Conservation (phyloP, 1,284 basidiomycete genomes). For the Naganishia liquefaciens region DNA sequence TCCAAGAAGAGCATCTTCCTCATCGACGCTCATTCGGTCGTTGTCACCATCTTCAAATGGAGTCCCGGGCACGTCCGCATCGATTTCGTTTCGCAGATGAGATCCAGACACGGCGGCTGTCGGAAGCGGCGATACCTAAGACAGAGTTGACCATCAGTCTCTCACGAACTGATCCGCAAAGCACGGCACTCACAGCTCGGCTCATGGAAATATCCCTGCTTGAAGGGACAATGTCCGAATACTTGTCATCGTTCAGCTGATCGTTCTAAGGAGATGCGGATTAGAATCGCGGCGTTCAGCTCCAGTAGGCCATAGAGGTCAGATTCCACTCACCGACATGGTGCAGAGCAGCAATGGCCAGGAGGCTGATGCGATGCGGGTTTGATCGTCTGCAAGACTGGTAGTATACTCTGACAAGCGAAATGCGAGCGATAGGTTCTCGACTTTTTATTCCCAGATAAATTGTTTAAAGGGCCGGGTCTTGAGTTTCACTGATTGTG, state of each 20-base stretch:
- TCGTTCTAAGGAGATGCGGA: conserved; percentile 10
- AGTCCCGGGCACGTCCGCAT: conserved; percentile 4
- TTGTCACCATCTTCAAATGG: conserved; percentile 40
- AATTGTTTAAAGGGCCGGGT: neutral
- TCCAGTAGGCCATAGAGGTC: neutral
- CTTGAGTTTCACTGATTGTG: neutral
- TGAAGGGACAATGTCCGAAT: conserved; percentile 27
- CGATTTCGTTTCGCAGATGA: conserved; percentile 26
- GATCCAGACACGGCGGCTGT: conserved; percentile 18
- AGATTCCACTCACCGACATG: neutral
- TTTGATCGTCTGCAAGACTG: too few species aligned
- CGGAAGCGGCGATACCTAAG: conserved; percentile 17
- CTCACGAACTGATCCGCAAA: neutral
- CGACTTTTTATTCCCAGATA: too few species aligned
- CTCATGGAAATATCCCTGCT: conserved; percentile 31
- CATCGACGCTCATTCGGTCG: conserved; percentile 27
- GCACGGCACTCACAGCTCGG: conserved; percentile 22
- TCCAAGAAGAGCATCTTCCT: conserved; percentile 5
- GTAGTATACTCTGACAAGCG: too few species aligned
- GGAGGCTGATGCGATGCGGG: too few species aligned
- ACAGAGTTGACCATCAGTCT: neutral
- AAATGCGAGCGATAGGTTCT: too few species aligned
- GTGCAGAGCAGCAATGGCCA: too few species aligned
- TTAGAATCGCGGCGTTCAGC: neutral
- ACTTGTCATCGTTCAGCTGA: conserved; percentile 21